These are phyloP conservation scores for Venturia aucupariae DNA, from an alignment of 2,329 filamentous ascomycete species.

Conservation along the genomic window DNA sequence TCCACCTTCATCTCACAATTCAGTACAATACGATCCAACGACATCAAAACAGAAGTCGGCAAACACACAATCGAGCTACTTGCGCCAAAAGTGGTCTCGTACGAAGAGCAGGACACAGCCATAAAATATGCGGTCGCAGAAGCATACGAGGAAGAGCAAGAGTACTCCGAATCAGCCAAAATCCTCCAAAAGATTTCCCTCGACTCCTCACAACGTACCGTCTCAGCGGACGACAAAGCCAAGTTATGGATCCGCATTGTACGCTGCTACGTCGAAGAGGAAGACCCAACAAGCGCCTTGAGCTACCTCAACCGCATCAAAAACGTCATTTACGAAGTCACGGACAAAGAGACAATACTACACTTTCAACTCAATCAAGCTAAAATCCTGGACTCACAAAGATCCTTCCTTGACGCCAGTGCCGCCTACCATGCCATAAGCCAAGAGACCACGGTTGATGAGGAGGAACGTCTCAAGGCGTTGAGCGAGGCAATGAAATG, in stretches of 20 bases:
- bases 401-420: constrained; percentile 80
- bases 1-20: constrained; percentile 57
- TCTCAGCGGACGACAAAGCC: constrained; percentile 74
- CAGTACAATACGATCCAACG: constrained; percentile 48
- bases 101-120: constrained; percentile 73
- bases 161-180: constrained; percentile 70
- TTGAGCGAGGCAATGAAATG: constrained; percentile 84
- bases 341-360: constrained; percentile 63
- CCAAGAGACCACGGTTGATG: constrained; percentile 66
- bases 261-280: constrained; percentile 86
- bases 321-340: constrained; percentile 73
- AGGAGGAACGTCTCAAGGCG: constrained; percentile 76
- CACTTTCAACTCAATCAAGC: constrained; percentile 89
- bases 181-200: constrained; percentile 75
- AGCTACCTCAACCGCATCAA: constrained; percentile 91
- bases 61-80: constrained; percentile 62
- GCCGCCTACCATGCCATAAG: constrained; percentile 83
- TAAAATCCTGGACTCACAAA: constrained; percentile 82
- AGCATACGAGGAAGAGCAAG: constrained; percentile 73
- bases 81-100: constrained; percentile 58
- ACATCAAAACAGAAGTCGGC: constrained; percentile 67
- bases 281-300: constrained; percentile 79
- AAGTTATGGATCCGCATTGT: constrained; percentile 89
- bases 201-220: constrained; percentile 76
- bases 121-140: constrained; percentile 74